Evolutionary conservation across 495 filamentous ascomycete genomes (phyloP).

Genomic region (Tuber umbilicatum): DNA sequence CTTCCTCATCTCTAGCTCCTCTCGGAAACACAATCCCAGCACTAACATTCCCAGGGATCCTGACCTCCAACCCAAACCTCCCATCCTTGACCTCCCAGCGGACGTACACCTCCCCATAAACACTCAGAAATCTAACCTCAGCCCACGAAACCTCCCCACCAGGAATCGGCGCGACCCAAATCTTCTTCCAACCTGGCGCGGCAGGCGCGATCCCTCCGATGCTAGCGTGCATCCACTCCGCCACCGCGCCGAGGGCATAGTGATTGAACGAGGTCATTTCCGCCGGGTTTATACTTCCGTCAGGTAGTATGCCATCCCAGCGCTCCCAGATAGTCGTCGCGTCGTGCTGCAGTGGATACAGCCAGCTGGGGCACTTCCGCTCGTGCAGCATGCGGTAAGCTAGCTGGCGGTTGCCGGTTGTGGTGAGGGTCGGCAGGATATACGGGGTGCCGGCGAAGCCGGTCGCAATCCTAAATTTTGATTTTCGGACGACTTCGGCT

Average conservation of each 20-base stretch:
- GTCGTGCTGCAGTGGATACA: conserved; percentile 51
- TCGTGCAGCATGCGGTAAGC: conserved; percentile 46
- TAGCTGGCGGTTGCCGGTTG: conserved; percentile 38
- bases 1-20: not conserved
- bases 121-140: conserved; percentile 38
- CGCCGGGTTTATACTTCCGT: conserved; percentile 50
- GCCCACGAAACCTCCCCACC: conserved; percentile 41
- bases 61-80: conserved; percentile 35
- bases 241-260: conserved; percentile 48
- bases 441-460: conserved; percentile 54
- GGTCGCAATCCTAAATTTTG: conserved; percentile 49
- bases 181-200: conserved; percentile 43
- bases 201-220: conserved; percentile 42
- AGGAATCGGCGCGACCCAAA: conserved; percentile 37
- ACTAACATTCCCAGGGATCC: not conserved
- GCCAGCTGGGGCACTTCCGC: conserved; percentile 47
- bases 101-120: conserved; percentile 33
- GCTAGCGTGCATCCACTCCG: conserved; percentile 42
- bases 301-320: conserved; percentile 51
- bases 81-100: conserved; percentile 34
- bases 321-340: conserved; percentile 55
- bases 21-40: not conserved
- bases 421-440: conserved; percentile 47
- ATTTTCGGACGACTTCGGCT: conserved; percentile 43
- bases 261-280: conserved; percentile 55